phyloP scores from a whole-genome alignment of 495 filamentous ascomycete genomes.

The Paragyromitra xinjiangensis region DNA sequence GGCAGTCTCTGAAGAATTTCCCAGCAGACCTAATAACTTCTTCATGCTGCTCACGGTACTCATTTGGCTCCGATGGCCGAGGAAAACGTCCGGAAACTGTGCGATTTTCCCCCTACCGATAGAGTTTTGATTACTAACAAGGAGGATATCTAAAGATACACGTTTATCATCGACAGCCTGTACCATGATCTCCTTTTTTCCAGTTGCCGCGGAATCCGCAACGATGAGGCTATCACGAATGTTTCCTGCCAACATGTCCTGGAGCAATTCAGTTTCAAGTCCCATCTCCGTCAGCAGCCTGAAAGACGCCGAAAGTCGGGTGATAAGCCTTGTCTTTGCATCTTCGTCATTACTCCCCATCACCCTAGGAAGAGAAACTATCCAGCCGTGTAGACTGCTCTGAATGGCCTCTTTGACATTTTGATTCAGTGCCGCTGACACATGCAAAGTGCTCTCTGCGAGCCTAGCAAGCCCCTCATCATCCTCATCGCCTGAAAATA shows the following conservation, averaged over 20 bases:
- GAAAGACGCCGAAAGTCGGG: constrained; percentile 76
- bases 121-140: constrained; percentile 23
- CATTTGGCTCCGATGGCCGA: constrained; percentile 72
- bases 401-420: constrained; percentile 74
- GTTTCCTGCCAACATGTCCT: constrained; percentile 71
- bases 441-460: constrained; percentile 63
- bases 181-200: constrained; percentile 47
- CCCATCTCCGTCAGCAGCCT: constrained; percentile 72
- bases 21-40: constrained; percentile 63
- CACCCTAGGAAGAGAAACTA: constrained; percentile 77
- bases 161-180: constrained; percentile 32
- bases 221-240: constrained; percentile 68
- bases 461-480: constrained; percentile 58
- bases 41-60: constrained; percentile 66
- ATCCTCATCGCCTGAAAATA: constrained; percentile 68
- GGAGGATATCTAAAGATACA: constrained; percentile 41
- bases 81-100: constrained; percentile 70
- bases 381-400: constrained; percentile 79
- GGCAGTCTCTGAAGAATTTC: constrained; percentile 53
- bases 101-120: constrained; percentile 8
- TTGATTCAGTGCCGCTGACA: constrained; percentile 71
- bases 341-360: constrained; percentile 87
- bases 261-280: constrained; percentile 74
- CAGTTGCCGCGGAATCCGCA: constrained; percentile 18
- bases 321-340: constrained; percentile 74